Conservation (phyloP, 257 asterid species). For the Petunia axillaris region DNA sequence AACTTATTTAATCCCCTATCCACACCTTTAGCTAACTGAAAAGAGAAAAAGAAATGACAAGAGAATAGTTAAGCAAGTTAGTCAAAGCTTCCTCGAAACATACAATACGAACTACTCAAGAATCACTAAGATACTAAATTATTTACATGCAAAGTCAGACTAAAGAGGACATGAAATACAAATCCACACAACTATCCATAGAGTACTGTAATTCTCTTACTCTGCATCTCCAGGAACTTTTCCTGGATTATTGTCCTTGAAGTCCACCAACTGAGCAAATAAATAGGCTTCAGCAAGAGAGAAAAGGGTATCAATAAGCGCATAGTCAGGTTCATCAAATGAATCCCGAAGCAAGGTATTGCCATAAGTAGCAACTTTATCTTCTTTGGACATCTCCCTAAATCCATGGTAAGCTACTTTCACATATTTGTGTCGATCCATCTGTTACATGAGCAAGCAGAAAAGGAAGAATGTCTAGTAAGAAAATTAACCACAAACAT, state of each 20-base stretch:
- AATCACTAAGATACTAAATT: too few relatives aligned
- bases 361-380: conserved; percentile 86
- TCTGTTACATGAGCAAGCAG: conserved; percentile 47
- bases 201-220: conserved; percentile 57
- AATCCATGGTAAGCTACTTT: conserved; percentile 98
- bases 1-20: background rate
- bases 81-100: too few relatives aligned
- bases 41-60: background rate
- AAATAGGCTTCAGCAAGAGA: conserved; percentile 95
- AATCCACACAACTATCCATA: background rate
- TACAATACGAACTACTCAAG: too few relatives aligned
- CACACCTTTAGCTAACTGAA: conserved; percentile 12
- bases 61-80: background rate
- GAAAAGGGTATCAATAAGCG: conserved; percentile 92
- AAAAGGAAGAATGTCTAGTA: conserved; percentile 2
- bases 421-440: conserved; percentile 97
- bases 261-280: conserved; percentile 96
- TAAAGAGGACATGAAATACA: background rate
- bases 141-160: background rate
- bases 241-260: conserved; percentile 87
- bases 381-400: conserved; percentile 85
- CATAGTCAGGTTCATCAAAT: conserved; percentile 94
- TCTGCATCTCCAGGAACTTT: conserved; percentile 62
- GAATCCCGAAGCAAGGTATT: conserved; percentile 78
- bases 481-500: background rate